Conservation (phyloP, 208 protist genomes). For the Crithidia acanthocephali region DNA sequence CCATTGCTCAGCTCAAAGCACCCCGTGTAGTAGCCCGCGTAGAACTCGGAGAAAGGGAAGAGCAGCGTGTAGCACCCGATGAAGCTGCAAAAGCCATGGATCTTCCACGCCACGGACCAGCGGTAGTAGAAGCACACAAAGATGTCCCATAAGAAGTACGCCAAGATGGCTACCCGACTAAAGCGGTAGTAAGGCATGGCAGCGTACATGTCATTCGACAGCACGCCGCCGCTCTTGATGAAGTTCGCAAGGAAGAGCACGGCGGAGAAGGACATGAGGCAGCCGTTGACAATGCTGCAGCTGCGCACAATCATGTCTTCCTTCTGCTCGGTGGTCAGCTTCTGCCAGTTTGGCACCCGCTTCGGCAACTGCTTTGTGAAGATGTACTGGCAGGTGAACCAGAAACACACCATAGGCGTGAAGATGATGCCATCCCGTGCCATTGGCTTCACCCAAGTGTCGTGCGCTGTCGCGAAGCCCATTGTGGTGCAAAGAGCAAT, state of each 20-base stretch:
- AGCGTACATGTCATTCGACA: constrained; percentile 52
- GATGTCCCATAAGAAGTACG: constrained; percentile 88
- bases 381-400: constrained; percentile 53
- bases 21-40: constrained; percentile 82
- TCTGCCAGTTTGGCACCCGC: constrained; percentile 41
- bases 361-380: constrained; percentile 36
- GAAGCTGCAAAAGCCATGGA: constrained; percentile 77
- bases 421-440: constrained; percentile 59
- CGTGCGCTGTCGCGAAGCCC: constrained; percentile 60
- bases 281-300: constrained; percentile 69
- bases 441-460: constrained; percentile 71
- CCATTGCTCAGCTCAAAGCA: constrained; percentile 86
- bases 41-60: constrained; percentile 80
- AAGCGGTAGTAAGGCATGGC: constrained; percentile 67
- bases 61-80: constrained; percentile 68
- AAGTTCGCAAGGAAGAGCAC: constrained; percentile 65
- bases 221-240: constrained; percentile 27
- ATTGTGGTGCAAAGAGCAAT: too few relatives aligned
- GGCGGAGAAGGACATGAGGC: constrained; percentile 68
- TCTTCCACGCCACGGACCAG: constrained; percentile 75
- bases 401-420: constrained; percentile 59
- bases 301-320: constrained; percentile 71
- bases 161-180: constrained; percentile 62
- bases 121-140: constrained; percentile 75
- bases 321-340: constrained; percentile 37